Base-by-base conservation (phyloP, 1,139 yeast species). In the Suhomyces bokatorum region DNA sequence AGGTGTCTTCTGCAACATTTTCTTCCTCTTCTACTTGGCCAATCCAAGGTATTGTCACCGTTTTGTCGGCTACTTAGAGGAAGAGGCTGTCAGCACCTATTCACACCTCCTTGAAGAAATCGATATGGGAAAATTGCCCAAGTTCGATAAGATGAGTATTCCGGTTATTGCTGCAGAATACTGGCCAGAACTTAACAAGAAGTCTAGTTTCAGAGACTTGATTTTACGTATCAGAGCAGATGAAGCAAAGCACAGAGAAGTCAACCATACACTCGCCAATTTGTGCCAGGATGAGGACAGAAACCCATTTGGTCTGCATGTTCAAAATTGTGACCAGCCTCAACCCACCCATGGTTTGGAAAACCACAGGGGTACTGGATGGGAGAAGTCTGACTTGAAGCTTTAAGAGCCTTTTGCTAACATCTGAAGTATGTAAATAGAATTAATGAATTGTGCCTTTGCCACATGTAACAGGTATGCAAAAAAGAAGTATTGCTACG, bases 41-140 rank as follows among this genome's bases (percentile, higher is more conserved):
- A 73, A 77, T 48, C 91, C 93, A 12, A 73, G 74, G 41, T 76
- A 81, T 45, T 85, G 91, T 55, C 93, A 85, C 57, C 67, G 93
- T 48, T 84, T 85, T 60, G 93, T 85, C 37, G 93, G 93, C 2
- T 85, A 85, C 60, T 69, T 85, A 37, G 93, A 85, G 60, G 93
- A 85, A 59, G 91, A 85, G 59, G 91, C 91, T 1, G 88, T 85
- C 14, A 70, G 78, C 46, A 85, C 93, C 0, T 85, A 85, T 59
- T 70, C 87, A 3, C 82, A 86, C 54, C 66, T 74, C 49, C 65
- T 87, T 41, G 64, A 82, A 36, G 77, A 77, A 37, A 81, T 85
- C 52, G 78, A 79, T 37, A 59, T 64, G 12, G 83, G 83, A 3
- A 65, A 72, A 40, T 66, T 83, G 37, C 79, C 81, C 3, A 73